phyloP scores from a whole-genome alignment of 2,329 filamentous ascomycete species.

The Talaromyces sp. region DNA sequence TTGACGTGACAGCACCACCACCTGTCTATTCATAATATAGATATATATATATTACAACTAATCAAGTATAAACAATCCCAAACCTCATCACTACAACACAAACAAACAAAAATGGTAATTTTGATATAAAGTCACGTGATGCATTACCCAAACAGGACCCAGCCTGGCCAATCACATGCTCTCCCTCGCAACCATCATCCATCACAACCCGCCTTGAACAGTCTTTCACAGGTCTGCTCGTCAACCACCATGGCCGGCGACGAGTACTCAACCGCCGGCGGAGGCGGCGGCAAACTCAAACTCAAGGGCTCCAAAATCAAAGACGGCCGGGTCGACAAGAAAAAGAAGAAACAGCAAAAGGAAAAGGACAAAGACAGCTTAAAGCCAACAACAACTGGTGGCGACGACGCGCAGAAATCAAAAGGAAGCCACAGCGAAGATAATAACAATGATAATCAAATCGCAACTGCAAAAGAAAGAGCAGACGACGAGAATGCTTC shows the following conservation, averaged over 20 bases:
- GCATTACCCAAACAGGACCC: not conserved
- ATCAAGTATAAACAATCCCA: not conserved
- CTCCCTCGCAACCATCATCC: not conserved
- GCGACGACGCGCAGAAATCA: not conserved
- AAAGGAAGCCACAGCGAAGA: constrained; percentile 14
- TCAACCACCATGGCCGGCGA: constrained; percentile 36
- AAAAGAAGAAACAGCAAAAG: constrained; percentile 40
- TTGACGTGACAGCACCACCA: no score
- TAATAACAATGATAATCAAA: not conserved
- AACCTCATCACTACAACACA: not conserved
- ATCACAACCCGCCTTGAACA: not conserved
- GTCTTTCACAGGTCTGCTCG: not conserved
- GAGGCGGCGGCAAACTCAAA: constrained; percentile 71
- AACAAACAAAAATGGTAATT: not conserved
- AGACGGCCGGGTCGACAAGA: constrained; percentile 43
- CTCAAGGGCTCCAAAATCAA: constrained; percentile 73
- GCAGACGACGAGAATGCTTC: no score
- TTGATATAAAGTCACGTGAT: not conserved
- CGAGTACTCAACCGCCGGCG: constrained; percentile 64
- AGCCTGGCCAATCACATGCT: not conserved
- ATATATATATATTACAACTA: no score
- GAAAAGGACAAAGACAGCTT: not conserved
- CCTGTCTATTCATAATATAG: no score
- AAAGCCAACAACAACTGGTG: not conserved
- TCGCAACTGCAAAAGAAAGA: not conserved